Base-by-base conservation (phyloP, 345 rosid species). In the Citropsis articulata region DNA sequence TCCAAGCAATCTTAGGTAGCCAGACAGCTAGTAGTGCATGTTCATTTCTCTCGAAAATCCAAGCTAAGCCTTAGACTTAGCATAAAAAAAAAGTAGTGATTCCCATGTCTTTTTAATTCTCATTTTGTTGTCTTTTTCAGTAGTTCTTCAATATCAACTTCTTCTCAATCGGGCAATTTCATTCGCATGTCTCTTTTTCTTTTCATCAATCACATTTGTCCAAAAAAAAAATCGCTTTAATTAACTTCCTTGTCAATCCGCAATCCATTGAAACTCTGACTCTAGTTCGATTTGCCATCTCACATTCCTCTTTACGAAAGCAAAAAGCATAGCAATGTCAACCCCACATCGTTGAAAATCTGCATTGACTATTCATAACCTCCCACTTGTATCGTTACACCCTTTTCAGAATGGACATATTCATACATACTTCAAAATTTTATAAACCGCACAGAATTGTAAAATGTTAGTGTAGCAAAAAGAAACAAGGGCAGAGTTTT, bases 341-440 rank as follows among this genome's bases (percentile, higher is more conserved):
- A 76, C 85, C 85, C 88, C 86, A 81, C 87, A 64, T 66, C 2
- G 55, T 66, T 75, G 68, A 85, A 78, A 60, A 27, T 73, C 30
- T 25, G 33, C 16, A 28, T 55, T 59, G 27, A 25, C 62, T 10
- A 59, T 63, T 76, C 64, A 78, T 70, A 72, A 40, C 63, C 71
- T 69, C 77, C 75, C 76, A 27, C 78, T 31, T 53, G 7, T 53
- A 60, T 31, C 66, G 65, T 25, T 31, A 24, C 71, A 53, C 6
- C 45, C 33, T 79, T 64, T 35, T 28, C 36, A 24, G 21, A 40
- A 61, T 35, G 72, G 50, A 77, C 75, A 71, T 21, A 22, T 16
- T 78, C 75, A 71, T 9, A 36, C 3, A 66, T 33, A 63, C 78
- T 77, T 56, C 35, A 42, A 77, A 57, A 68, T 40, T 50, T 50